phyloP scores from a whole-genome alignment of 2,329 filamentous ascomycete species.

The Trichophyton mentagrophytes region DNA sequence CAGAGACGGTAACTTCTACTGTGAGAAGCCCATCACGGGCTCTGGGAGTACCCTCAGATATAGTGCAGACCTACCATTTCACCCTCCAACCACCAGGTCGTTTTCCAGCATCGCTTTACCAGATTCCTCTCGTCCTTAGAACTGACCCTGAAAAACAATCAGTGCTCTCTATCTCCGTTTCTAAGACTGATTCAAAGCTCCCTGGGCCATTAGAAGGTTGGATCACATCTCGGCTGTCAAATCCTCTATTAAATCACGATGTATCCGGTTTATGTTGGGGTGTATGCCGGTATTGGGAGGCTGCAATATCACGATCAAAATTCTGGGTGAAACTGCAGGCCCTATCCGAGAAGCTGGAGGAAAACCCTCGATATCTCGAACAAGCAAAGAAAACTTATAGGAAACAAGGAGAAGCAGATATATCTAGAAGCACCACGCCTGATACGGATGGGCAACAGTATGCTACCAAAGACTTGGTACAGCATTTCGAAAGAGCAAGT shows the following conservation, averaged over 20 bases:
- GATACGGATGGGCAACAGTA: constrained; percentile 7
- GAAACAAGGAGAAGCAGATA: constrained; percentile 9
- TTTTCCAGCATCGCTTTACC: constrained; percentile 25
- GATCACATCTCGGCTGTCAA: constrained; percentile 25
- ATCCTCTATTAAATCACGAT: constrained; percentile 25
- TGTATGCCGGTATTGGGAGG: constrained; percentile 32
- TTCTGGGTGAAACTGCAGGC: constrained; percentile 21
- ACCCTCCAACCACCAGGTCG: constrained; percentile 25
- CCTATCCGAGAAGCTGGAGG: not conserved
- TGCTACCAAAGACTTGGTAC: constrained; percentile 21
- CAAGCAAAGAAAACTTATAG: constrained; percentile 9
- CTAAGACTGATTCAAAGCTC: constrained; percentile 13
- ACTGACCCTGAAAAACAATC: constrained; percentile 25
- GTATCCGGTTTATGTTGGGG: constrained; percentile 32
- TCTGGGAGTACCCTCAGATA: constrained; percentile 11
- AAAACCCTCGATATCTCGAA: not conserved
- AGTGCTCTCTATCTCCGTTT: constrained; percentile 23
- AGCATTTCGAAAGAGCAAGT: constrained; percentile 26
- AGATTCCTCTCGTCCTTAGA: constrained; percentile 24
- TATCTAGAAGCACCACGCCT: not conserved
- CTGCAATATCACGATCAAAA: constrained; percentile 24
- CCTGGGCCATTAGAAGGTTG: constrained; percentile 23
- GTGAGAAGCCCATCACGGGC: constrained; percentile 4
- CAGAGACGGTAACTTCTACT: constrained; percentile 17
- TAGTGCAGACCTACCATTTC: constrained; percentile 26